phyloP scores from a whole-genome alignment of 2,329 filamentous ascomycete genomes.

The Taxawa tesnikishii region DNA sequence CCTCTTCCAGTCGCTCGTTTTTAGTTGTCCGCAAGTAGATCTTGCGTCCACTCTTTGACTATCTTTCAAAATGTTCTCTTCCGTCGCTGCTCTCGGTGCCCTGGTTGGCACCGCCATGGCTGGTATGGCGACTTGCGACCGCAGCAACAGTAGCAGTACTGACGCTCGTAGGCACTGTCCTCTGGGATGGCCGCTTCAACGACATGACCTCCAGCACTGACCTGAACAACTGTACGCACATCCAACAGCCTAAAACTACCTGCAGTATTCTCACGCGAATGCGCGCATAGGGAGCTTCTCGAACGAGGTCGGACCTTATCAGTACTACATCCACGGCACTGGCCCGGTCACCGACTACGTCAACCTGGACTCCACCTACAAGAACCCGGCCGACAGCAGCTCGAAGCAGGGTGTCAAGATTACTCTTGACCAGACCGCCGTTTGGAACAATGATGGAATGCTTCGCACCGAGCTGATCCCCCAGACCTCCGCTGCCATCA shows the following conservation, averaged over 20 bases:
- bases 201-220: conserved; percentile 41
- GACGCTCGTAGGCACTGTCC: conserved; percentile 28
- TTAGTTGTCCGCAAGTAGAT: background rate
- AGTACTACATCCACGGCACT: conserved; percentile 64
- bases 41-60: background rate
- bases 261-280: background rate
- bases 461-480: conserved; percentile 63
- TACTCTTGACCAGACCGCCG: conserved; percentile 50
- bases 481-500: conserved; percentile 53
- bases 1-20: background rate
- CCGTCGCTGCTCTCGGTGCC: background rate
- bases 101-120: background rate
- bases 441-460: conserved; percentile 63
- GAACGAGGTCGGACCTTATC: conserved; percentile 58
- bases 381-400: conserved; percentile 51
- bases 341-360: conserved; percentile 46
- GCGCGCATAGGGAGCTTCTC: conserved; percentile 43
- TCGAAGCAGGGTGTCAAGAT: conserved; percentile 56
- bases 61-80: background rate
- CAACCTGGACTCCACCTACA: conserved; percentile 46
- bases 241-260: background rate
- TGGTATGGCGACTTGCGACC: background rate
- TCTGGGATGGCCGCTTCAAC: conserved; percentile 58
- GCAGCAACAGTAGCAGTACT: background rate
- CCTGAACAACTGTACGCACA: conserved; percentile 35